Base-by-base conservation (phyloP, 164 flowering plant genomes). In the Akebia trifoliata region DNA sequence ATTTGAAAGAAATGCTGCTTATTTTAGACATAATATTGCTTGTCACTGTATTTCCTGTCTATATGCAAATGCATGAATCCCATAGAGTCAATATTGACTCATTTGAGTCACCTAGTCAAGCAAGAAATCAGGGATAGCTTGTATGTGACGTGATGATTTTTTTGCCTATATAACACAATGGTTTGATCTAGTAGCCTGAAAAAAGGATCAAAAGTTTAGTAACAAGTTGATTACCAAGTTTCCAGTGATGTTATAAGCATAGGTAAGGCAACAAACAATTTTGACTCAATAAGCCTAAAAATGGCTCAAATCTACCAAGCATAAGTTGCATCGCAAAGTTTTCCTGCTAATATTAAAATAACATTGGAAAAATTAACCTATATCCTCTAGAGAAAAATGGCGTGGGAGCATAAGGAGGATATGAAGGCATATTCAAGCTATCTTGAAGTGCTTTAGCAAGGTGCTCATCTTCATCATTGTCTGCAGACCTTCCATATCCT, bases 361-460 rank as follows among this genome's bases (percentile, higher is more conserved):
- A n/a, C n/a, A n/a, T 12, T 47, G 4, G 17, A 17, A 28, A 36
- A 34, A 59, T 54, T 36, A 67, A 86, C 95, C 79, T 84, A 59
- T 60, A 64, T 36, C 72, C 79, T 54, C 69, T 48, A 6, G 77
- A 76, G 66, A 60, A 64, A 67, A 62, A 69, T 18, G 59, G 79
- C 8, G 63, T 21, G 12, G 83, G 83, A 20, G 65, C 66, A 74
- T 70, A 63, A 49, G 85, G 83, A 57, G 81, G 83, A 72, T 70
- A 73, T 18, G 81, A 37, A 47, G 84, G 51, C 67, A 63, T 46
- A 57, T 74, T 67, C 54, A 73, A 50, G 56, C 68, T 67, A 25
- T 67, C 68, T 26, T 67, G 68, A 21, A 63, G 58, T 50, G 58
- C 71, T 50, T 65, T 67, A 15, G 74, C 68, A 15, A 71, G 59